These are phyloP conservation scores for Phialophora macrospora DNA, from an alignment of 2,329 filamentous ascomycete species.

Conservation along the genomic window DNA sequence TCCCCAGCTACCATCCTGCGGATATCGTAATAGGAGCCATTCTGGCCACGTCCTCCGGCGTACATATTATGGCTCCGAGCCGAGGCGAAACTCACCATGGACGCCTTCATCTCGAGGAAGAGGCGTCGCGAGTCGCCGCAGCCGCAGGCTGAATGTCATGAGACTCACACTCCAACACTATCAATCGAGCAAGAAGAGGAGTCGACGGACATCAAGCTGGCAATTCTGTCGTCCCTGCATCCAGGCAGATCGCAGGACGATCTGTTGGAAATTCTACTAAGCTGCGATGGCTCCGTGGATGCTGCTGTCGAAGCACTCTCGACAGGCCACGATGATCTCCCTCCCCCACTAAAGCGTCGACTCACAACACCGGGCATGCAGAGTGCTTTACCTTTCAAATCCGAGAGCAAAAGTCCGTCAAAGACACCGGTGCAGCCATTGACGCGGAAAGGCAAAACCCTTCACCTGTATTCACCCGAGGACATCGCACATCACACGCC, in stretches of 20 bases:
- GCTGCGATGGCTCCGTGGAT: slow-evolving; percentile 76
- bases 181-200: slow-evolving; percentile 62
- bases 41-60: not conserved
- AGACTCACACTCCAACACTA: slow-evolving; percentile 4
- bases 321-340: slow-evolving; percentile 25
- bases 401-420: slow-evolving; percentile 35
- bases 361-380: slow-evolving; percentile 59
- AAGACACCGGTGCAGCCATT: slow-evolving; percentile 52
- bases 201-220: slow-evolving; percentile 87
- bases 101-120: slow-evolving; percentile 49
- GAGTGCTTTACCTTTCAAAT: slow-evolving; percentile 61
- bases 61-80: slow-evolving; percentile 36
- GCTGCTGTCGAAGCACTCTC: slow-evolving; percentile 64
- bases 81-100: slow-evolving; percentile 44
- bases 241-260: slow-evolving; percentile 66
- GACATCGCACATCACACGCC: slow-evolving; percentile 85
- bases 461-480: slow-evolving; percentile 80
- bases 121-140: slow-evolving; percentile 40
- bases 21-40: not conserved
- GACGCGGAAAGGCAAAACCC: slow-evolving; percentile 77
- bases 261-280: slow-evolving; percentile 78
- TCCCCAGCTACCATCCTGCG: not conserved
- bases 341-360: slow-evolving; percentile 45
- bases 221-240: slow-evolving; percentile 78
- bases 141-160: slow-evolving; percentile 10